phyloP scores from a whole-genome alignment of 192 early-diverging fungal genomes.

The Fimicolochytrium jonesii region DNA sequence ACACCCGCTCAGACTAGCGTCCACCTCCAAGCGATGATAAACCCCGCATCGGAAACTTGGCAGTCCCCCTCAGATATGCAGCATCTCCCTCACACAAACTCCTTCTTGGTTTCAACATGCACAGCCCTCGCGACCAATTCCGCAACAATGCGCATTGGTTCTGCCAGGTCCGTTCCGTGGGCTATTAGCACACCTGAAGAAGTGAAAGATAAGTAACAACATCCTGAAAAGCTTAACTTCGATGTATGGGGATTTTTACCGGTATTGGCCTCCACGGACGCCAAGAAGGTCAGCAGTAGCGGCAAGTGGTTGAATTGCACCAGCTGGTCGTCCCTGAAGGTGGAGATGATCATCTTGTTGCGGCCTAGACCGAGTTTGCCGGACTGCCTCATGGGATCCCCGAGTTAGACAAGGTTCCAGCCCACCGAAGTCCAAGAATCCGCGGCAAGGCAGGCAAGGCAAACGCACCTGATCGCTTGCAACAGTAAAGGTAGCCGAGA shows the following conservation, averaged over 20 bases:
- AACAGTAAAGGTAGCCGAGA: constrained; percentile 58
- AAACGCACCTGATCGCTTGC: constrained; percentile 64
- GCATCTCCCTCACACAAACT: too few relatives aligned
- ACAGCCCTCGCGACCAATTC: background rate
- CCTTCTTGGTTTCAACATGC: constrained; percentile 1
- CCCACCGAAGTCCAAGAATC: too few relatives aligned
- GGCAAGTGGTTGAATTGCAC: constrained; percentile 60
- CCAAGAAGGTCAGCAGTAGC: constrained; percentile 57
- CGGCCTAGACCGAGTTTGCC: constrained; percentile 58
- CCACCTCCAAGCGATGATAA: too few relatives aligned
- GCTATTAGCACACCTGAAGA: background rate
- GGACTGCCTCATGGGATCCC: too few relatives aligned
- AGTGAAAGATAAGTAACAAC: too few relatives aligned
- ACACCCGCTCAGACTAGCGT: too few relatives aligned
- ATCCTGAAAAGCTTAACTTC: too few relatives aligned
- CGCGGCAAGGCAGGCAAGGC: too few relatives aligned
- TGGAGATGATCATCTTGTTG: constrained; percentile 56
- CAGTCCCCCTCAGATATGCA: too few relatives aligned
- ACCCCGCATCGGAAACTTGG: too few relatives aligned
- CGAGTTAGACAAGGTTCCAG: too few relatives aligned
- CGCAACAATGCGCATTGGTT: background rate
- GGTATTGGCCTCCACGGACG: constrained; percentile 50
- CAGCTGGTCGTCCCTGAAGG: constrained; percentile 53
- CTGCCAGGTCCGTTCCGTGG: background rate
- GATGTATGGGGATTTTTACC: too few relatives aligned